Base-by-base conservation (phyloP, 306 rosid species). In the Morella rubra region DNA sequence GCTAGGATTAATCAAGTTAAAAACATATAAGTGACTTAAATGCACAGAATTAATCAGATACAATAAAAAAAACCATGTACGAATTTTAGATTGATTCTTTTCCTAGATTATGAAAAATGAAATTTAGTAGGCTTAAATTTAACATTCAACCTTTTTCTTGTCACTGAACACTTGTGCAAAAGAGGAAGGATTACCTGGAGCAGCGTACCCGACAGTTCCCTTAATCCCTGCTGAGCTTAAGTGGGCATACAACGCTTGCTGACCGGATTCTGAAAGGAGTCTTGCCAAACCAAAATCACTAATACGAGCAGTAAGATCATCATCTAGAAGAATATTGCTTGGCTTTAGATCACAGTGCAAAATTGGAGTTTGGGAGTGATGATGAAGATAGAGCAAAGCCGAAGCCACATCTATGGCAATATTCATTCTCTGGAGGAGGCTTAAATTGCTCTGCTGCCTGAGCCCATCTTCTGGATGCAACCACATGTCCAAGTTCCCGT, bases 331-430 rank as follows among this genome's bases (percentile, higher is more conserved):
- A 55, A 77, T 24, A 60, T 78, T 78, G 62, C 71, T 71, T 24
- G 81, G 81, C 51, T 78, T 71, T 5, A 71, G 64, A 78, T 78
- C 81, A 51, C 76, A 69, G 41, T 78, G 81, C n/a, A 78, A 56
- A 18, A 78, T 53, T 2, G 81, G 61, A 3, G 64, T 71, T 71
- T 78, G 20, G 5, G 56, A 49, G 0, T 73, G 52, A 56, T 78
- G 71, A 61, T 78, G 81, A 24, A 78, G 81, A 19, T 78, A 71
- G 10, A 58, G 72, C 54, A 78, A 70, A 46, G 81, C 81, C 12
- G 76, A 62, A 16, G 72, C 72, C 32, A 78, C 76, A 41, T 78
- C 81, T 47, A 78, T 44, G 8, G 76, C 71, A 42, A 78, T 78
- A 10, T 56, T n/a, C 7, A 78, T 27, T 59, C 81, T 56, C 7